Evolutionary conservation across 1,284 basidiomycete species (phyloP).

Genomic region (Tylopilus sp.): DNA sequence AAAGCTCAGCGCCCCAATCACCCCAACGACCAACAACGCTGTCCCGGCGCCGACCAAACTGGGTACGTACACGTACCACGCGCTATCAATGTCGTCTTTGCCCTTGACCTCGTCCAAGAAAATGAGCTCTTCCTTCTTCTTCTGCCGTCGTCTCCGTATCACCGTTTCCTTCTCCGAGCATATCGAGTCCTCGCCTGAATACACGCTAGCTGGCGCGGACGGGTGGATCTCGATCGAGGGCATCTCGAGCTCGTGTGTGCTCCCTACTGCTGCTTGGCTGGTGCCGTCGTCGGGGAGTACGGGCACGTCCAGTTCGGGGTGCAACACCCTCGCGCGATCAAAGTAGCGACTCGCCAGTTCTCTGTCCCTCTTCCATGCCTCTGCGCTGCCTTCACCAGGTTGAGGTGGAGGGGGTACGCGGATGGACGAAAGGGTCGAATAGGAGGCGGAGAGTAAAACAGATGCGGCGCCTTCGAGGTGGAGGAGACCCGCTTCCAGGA

Average conservation of each 20-base stretch:
- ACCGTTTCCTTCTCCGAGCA: conserved; percentile 42
- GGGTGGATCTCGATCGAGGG: conserved; percentile 52
- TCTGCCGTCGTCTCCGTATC: conserved; percentile 43
- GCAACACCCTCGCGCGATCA: conserved; percentile 59
- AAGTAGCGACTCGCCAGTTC: conserved; percentile 67
- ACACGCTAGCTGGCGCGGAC: conserved; percentile 39
- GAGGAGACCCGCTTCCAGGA: conserved; percentile 71
- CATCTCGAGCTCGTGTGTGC: conserved; percentile 55
- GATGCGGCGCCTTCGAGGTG: conserved; percentile 74
- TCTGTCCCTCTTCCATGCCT: conserved; percentile 69
- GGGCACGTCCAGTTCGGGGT: conserved; percentile 65
- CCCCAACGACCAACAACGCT: conserved; percentile 72
- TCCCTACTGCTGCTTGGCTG: conserved; percentile 15
- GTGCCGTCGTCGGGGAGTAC: conserved; percentile 53
- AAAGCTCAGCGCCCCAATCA: conserved; percentile 70
- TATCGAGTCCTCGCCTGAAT: conserved; percentile 29
- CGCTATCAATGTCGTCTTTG: conserved; percentile 57
- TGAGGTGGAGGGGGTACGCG: conserved; percentile 54
- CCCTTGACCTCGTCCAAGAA: conserved; percentile 48
- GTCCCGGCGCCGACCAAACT: conserved; percentile 76
- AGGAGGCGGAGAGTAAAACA: conserved; percentile 63
- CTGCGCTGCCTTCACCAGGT: conserved; percentile 52
- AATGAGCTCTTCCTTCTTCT: conserved; percentile 51
- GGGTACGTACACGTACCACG: conserved; percentile 76
- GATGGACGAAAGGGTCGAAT: conserved; percentile 71